Base-by-base conservation (phyloP, 768 basidiomycete species). In the Gloeopeniophorella convolvens region DNA sequence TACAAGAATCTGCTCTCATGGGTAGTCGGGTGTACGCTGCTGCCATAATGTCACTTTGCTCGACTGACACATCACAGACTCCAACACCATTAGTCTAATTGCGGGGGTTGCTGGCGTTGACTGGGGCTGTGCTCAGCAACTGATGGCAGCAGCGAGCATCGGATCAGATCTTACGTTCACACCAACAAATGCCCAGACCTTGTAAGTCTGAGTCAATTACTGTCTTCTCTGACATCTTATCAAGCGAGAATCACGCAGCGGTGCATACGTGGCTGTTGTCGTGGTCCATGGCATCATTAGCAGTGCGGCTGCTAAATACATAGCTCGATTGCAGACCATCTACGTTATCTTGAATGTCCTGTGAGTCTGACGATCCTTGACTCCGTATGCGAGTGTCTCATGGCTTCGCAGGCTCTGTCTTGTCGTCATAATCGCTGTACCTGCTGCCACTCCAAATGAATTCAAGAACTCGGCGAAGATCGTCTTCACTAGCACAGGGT, bases 401-500 rank as follows among this genome's bases (percentile, higher is more conserved):
- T 35, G 13, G 37, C 15, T 6, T 16, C 7, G 5, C 23, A 66
- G 65, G 2, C 50, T 65, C 7, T 62, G 60, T 31, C 46, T 66
- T 9, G 69, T 63, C 0, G 51, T 66, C 33, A 66, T 71, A 47
- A 65, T 71, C 44, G 83, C 76, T 6, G 69, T 89, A 3, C 85
- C 85, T 0, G 75, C n/a, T n/a, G n/a, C n/a, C n/a, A n/a, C n/a
- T n/a, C n/a, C n/a, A n/a, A n/a, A n/a, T n/a, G n/a, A n/a, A 69
- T 16, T 75, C 79, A 76, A 67, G 55, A 89, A 87, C 62, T 73
- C 66, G 1, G 77, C 82, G 1, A 70, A 71, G 18, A 83, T 75
- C 49, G 84, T 81, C 0, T 70, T 89, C 5, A 76, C 78, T 18
- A 72, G 79, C 42, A n/a, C n/a, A n/a, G n/a, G n/a, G n/a, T 85